Evolutionary conservation across 2,329 filamentous ascomycete genomes (phyloP).

Genomic region (Alternaria consortialis): DNA sequence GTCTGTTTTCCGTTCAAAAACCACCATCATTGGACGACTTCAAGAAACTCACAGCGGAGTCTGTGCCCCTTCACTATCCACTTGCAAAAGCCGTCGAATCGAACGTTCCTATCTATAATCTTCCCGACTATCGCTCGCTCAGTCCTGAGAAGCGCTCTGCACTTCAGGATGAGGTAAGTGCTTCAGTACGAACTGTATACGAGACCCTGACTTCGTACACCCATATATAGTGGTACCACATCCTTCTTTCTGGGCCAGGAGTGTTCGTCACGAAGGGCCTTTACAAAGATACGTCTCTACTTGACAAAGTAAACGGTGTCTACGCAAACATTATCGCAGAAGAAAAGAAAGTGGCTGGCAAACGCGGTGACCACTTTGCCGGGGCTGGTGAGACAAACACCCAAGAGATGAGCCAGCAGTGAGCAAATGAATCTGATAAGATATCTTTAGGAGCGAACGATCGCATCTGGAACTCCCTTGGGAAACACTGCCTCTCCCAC

Average conservation of each 20-base stretch:
- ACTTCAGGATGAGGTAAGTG: constrained; percentile 63
- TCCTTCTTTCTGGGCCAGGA: constrained; percentile 66
- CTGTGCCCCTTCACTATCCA: constrained; percentile 55
- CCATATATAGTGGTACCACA: constrained; percentile 59
- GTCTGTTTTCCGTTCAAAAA: constrained; percentile 39
- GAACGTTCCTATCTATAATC: constrained; percentile 67
- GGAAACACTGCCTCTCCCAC: constrained; percentile 65
- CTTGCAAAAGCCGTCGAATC: constrained; percentile 56
- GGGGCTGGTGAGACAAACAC: constrained; percentile 42
- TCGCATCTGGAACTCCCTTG: constrained; percentile 73
- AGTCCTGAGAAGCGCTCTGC: constrained; percentile 41
- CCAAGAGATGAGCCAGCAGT: no score
- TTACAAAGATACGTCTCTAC: constrained; percentile 44
- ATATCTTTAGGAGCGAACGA: constrained; percentile 57
- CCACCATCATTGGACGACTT: constrained; percentile 57
- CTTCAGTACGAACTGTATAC: background rate
- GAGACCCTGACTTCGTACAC: background rate
- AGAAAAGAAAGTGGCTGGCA: constrained; percentile 57
- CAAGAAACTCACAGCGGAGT: constrained; percentile 56
- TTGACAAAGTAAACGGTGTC: constrained; percentile 35
- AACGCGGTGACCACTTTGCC: constrained; percentile 69
- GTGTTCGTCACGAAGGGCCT: constrained; percentile 63
- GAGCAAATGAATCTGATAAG: no score
- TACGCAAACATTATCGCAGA: constrained; percentile 51
- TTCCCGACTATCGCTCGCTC: constrained; percentile 50